Evolutionary conservation across 768 basidiomycete genomes (phyloP), one percentile per base, ranked within the genome.

Genomic region (Boletus coccyginus): DNA sequence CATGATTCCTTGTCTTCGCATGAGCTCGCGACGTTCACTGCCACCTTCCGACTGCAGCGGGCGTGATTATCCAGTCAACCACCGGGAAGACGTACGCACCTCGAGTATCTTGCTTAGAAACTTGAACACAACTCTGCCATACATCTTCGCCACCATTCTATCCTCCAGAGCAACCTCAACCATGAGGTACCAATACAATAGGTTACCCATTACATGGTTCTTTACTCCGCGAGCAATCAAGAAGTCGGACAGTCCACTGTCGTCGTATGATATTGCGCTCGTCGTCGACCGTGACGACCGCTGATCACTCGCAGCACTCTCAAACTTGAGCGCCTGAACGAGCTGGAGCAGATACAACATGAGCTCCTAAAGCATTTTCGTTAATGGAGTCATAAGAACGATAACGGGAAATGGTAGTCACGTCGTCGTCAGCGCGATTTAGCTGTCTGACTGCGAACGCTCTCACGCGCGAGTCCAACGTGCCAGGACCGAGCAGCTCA

Each of bases 291-390:
- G 79, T n/a, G 85, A 83, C 0, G 88, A 85, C 42, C 88, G 77
- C 62, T 89, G 90, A 53, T 90, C 90, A 46, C 79, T 88, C 1
- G 87, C 87, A 2, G 83, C 78, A 56, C 86, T 91, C 71, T 98
- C 97, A 59, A 99, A 99, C 68, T 96, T 97, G 62, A 99, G 86
- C 0, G 97, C 94, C 74, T 99, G 97, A 1, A 98, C 96, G 19
- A 99, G 84, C 74, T 99, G 97, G 3, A 99, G 76, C 2, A 99
- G 80, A 70, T 99, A 99, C 2, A 98, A 70, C 54, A 92, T 75
- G 8, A 99, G 81, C 64, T 99, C 96, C 96, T 98, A 69, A 5
- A 57, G 7, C 29, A 40, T 21, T 35, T 9, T 31, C 13, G 6
- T 57, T 17, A 60, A 53, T 5, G n/a, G 38, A 43, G 11, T 42